These are phyloP conservation scores for Exophiala lecanii-corni DNA, from an alignment of 2,329 filamentous ascomycete genomes.

Conservation along the genomic window DNA sequence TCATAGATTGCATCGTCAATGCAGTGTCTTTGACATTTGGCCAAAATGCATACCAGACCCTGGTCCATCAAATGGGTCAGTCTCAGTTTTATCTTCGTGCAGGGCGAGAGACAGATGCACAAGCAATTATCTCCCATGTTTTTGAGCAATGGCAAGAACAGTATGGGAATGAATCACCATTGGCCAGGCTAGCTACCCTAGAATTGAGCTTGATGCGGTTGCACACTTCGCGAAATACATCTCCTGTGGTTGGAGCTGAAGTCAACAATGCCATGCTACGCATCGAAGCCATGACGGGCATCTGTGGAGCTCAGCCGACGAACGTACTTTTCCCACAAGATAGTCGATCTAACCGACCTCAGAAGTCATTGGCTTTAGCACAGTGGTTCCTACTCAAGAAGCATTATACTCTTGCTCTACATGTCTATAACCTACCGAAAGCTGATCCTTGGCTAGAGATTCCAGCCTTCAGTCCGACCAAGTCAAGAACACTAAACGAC, in stretches of 20 bases:
- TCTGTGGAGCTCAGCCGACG: slow-evolving; percentile 8
- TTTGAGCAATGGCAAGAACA: slow-evolving; percentile 6
- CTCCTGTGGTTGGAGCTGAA: slow-evolving; percentile 6
- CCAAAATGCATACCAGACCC: slow-evolving; percentile 9
- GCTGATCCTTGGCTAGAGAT: not conserved
- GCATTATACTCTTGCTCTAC: slow-evolving; percentile 14
- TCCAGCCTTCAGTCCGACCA: not conserved
- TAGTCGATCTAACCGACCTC: not conserved
- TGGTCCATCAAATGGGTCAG: slow-evolving; percentile 12
- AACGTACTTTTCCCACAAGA: not conserved
- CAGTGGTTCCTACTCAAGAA: slow-evolving; percentile 15
- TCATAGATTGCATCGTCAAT: slow-evolving; percentile 17
- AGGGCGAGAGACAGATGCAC: slow-evolving; percentile 3
- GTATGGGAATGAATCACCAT: slow-evolving; percentile 7
- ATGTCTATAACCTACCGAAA: slow-evolving; percentile 9
- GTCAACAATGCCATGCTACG: slow-evolving; percentile 13
- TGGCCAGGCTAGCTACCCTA: slow-evolving; percentile 12
- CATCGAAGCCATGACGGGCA: slow-evolving; percentile 8
- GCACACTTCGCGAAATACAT: not conserved
- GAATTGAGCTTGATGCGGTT: slow-evolving; percentile 10
- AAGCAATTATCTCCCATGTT: slow-evolving; percentile 8
- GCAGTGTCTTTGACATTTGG: slow-evolving; percentile 11
- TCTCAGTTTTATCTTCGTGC: slow-evolving; percentile 16
- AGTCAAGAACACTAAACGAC: too few species aligned
- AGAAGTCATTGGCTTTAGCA: slow-evolving; percentile 2